phyloP scores from a whole-genome alignment of 305 asterid species.

The Rubia balearica region DNA sequence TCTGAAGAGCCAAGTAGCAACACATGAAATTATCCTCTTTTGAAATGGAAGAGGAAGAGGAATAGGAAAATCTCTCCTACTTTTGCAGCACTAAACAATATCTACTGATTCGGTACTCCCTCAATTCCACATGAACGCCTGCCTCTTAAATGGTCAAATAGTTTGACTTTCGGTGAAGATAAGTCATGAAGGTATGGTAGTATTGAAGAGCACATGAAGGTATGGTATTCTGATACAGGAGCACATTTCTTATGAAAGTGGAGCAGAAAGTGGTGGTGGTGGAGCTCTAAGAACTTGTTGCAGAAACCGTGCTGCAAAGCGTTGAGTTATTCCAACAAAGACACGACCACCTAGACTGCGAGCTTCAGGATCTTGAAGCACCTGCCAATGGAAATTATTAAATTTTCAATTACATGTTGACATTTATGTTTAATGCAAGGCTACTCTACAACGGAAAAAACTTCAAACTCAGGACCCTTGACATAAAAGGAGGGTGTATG shows the following conservation, averaged over 20 bases:
- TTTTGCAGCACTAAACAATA: neutral
- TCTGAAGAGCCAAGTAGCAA: too few species aligned
- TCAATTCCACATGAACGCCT: too few species aligned
- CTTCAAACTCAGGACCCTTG: too few species aligned
- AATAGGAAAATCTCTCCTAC: neutral
- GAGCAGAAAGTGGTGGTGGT: slow-evolving; percentile 26
- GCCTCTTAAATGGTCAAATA: neutral
- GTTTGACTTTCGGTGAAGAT: neutral
- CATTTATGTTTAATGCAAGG: too few species aligned
- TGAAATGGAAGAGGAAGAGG: too few species aligned
- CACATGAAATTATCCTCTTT: too few species aligned
- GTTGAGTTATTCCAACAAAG: slow-evolving; percentile 89
- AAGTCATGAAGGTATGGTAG: neutral
- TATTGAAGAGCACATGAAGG: neutral
- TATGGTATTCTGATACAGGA: neutral
- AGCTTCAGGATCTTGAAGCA: slow-evolving; percentile 91
- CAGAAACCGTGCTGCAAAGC: slow-evolving; percentile 92
- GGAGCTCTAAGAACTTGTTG: slow-evolving; percentile 91
- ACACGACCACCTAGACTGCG: slow-evolving; percentile 84
- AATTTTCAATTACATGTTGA: too few species aligned
- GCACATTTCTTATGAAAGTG: slow-evolving; percentile 3
- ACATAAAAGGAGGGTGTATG: neutral
- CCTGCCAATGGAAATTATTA: slow-evolving; percentile 30
- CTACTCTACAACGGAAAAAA: too few species aligned
- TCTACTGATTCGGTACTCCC: neutral